phyloP scores from a whole-genome alignment of 2,329 filamentous ascomycete genomes.

The Sarocladium kiliense region DNA sequence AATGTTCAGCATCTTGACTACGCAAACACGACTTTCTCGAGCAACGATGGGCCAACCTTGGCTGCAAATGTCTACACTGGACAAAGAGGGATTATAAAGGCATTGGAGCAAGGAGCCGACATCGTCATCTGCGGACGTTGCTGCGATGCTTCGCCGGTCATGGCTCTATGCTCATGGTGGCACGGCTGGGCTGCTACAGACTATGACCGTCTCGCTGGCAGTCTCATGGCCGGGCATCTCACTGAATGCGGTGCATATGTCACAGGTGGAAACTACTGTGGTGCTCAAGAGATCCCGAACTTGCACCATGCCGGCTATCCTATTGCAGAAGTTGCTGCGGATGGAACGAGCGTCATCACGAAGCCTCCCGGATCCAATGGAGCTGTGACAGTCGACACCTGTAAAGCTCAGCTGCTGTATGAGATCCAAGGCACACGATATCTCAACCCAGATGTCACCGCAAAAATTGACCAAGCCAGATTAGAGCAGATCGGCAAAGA shows the following conservation, averaged over 20 bases:
- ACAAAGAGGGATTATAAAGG: conserved; percentile 36
- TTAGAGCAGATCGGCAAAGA: conserved; percentile 26
- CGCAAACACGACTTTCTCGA: conserved; percentile 11
- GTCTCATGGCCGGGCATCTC: conserved; percentile 42
- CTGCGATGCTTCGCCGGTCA: conserved; percentile 41
- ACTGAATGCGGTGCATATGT: conserved; percentile 48
- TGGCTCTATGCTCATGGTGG: conserved; percentile 49
- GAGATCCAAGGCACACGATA: conserved; percentile 36
- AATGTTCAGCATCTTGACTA: conserved; percentile 15
- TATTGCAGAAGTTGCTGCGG: conserved; percentile 24
- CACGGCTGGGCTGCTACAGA: conserved; percentile 40
- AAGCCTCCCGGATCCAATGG: conserved; percentile 27
- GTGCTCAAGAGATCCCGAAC: conserved; percentile 20
- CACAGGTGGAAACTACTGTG: conserved; percentile 47
- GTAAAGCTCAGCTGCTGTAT: conserved; percentile 32
- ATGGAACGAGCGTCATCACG: conserved; percentile 25
- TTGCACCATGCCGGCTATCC: conserved; percentile 22
- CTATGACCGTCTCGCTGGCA: conserved; percentile 40
- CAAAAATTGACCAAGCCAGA: conserved; percentile 25
- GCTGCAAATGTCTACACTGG: conserved; percentile 41
- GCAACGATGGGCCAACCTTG: conserved; percentile 9
- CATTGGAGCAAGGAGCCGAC: conserved; percentile 32
- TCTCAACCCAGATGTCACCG: conserved; percentile 35
- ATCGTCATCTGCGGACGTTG: conserved; percentile 41
- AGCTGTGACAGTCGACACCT: conserved; percentile 23